Conservation (phyloP, 768 basidiomycete genomes). For the Cantharellus cinnabarinus region DNA sequence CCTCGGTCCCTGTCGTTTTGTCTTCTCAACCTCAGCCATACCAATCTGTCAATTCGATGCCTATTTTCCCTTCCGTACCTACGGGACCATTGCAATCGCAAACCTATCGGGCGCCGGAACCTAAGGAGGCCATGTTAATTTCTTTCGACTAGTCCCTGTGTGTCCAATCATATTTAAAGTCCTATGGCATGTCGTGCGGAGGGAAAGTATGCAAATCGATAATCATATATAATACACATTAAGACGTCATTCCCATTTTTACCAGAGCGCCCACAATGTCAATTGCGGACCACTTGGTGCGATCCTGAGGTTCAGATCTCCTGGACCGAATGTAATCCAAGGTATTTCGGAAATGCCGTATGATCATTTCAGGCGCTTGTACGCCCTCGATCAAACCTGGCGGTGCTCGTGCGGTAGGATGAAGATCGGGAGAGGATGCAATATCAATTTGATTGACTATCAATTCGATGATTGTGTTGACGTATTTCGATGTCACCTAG, state of each 20-base stretch:
- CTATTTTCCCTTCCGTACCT: conserved; percentile 4
- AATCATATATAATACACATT: not conserved
- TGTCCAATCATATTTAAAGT: too few species aligned
- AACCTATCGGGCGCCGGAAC: not conserved
- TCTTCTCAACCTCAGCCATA: conserved; percentile 1
- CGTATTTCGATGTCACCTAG: conserved; percentile 85
- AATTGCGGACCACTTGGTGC: conserved; percentile 62
- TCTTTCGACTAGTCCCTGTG: conserved; percentile 5
- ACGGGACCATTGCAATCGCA: conserved; percentile 4
- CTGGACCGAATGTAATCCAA: conserved; percentile 59
- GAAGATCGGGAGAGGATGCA: conserved; percentile 70
- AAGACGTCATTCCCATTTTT: conserved; percentile 57
- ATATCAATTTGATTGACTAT: conserved; percentile 89
- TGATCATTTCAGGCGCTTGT: conserved; percentile 84
- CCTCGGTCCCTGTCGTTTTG: conserved; percentile 8
- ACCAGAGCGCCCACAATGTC: conserved; percentile 72
- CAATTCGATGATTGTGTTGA: conserved; percentile 88
- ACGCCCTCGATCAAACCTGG: conserved; percentile 84
- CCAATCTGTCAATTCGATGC: not conserved
- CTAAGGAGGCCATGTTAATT: conserved; percentile 8
- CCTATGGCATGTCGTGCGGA: too few species aligned
- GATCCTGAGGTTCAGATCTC: conserved; percentile 29
- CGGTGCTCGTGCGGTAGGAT: conserved; percentile 71
- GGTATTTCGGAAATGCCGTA: conserved; percentile 83
- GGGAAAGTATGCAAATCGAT: conserved; percentile 1